phyloP scores from a whole-genome alignment of 495 filamentous ascomycete species.

The Eremomyces bilateralis region DNA sequence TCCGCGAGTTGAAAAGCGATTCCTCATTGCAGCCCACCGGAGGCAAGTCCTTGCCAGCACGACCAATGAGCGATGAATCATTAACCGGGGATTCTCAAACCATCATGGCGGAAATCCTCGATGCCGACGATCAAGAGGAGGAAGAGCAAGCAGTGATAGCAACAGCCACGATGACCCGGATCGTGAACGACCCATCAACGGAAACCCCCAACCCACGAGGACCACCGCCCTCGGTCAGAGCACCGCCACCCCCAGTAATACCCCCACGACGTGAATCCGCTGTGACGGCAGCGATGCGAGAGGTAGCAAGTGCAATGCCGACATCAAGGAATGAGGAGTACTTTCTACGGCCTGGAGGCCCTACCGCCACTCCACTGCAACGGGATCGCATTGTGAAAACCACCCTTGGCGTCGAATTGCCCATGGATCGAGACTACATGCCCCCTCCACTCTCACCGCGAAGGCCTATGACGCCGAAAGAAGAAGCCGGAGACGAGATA shows the following conservation, averaged over 20 bases:
- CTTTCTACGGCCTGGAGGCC: no score
- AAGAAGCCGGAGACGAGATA: constrained; percentile 8
- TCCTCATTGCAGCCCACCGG: constrained; percentile 26
- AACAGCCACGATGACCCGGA: constrained; percentile 24
- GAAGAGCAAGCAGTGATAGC: constrained; percentile 25
- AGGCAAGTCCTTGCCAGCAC: constrained; percentile 52
- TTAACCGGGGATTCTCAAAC: no score
- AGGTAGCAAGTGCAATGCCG: constrained; percentile 12
- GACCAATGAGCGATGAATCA: constrained; percentile 58
- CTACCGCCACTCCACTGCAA: no score
- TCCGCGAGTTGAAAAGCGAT: constrained; percentile 57
- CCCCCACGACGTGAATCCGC: constrained; percentile 15
- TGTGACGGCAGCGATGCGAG: constrained; percentile 13
- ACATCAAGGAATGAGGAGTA: constrained; percentile 3
- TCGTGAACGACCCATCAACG: constrained; percentile 16
- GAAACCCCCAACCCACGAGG: constrained; percentile 1
- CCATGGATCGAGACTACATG: constrained; percentile 25
- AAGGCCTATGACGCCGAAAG: constrained; percentile 17
- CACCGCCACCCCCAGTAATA: constrained; percentile 4
- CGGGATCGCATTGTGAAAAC: no score
- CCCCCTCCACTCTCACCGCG: constrained; percentile 46
- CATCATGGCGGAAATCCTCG: constrained; percentile 13
- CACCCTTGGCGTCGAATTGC: constrained; percentile 10
- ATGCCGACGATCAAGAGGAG: constrained; percentile 29
- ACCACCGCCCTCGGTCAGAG: constrained; percentile 5